These are phyloP conservation scores for Athelia psychrophila DNA, from an alignment of 1,284 basidiomycete genomes.

Conservation along the genomic window DNA sequence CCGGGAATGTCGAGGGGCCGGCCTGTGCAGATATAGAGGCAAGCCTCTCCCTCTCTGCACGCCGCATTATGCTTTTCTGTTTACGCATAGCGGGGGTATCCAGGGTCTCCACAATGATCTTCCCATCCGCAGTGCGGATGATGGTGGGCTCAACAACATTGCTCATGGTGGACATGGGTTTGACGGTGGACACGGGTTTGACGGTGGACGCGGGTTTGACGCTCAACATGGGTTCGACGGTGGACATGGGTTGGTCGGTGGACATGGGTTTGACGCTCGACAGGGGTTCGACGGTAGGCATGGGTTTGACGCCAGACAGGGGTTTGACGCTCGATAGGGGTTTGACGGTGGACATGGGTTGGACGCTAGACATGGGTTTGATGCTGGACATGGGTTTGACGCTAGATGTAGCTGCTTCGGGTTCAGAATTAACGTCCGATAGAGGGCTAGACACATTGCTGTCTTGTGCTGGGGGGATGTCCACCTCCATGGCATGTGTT, in stretches of 20 bases:
- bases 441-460: conserved; percentile 1
- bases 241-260: not conserved
- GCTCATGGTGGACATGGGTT: no score
- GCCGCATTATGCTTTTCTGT: conserved; percentile 48
- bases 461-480: conserved; percentile 6
- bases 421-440: not conserved
- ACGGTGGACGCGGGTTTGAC: not conserved
- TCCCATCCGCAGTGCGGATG: conserved; percentile 33
- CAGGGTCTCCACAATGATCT: conserved; percentile 61
- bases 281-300: no score
- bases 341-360: not conserved
- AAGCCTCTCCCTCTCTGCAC: conserved; percentile 36
- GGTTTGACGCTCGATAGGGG: not conserved
- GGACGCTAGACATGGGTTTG: not conserved
- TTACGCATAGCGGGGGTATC: conserved; percentile 65
- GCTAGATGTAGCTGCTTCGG: not conserved
- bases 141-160: conserved; percentile 11
- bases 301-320: not conserved
- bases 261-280: not conserved
- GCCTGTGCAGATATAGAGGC: conserved; percentile 13
- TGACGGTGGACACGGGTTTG: not conserved
- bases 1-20: conserved; percentile 2
- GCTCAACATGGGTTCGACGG: no score
- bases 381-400: not conserved
- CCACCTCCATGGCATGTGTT: conserved; percentile 22